Evolutionary conservation across 2,329 filamentous ascomycete genomes (phyloP), one percentile per base, ranked within the genome.

Genomic region (Microthyrium microscopicum): DNA sequence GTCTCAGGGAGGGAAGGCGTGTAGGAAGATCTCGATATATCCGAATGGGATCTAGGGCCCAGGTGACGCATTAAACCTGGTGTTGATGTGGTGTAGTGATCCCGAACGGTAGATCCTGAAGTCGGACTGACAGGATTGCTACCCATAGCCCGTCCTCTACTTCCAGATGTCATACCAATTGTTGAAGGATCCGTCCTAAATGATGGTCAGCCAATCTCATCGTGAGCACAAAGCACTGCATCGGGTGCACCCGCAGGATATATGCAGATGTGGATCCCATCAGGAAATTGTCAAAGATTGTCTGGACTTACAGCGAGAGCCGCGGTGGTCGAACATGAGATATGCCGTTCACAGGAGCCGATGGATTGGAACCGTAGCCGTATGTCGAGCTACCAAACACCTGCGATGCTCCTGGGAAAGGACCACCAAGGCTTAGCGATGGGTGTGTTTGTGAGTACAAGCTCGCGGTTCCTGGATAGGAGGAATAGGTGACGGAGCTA

Each of bases 401-500:
- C 39, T 50, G 41, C 19, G 51, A 39, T 39, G 47, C 44, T 42
- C 46, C 52, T 42, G 50, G 54, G 47, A 55, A 56, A 37, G 43
- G 53, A 42, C 47, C 48, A 40, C 46, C 35, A 38, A 50, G 38
- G 27, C 44, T 26, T 31, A 26, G 36, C 18, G 47, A 27, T 29
- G 39, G 27, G 29, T 35, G 45, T 13, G 49, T 45, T 29, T 45
- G 53, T 31, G 49, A 39, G 42, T 54, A 58, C 33, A 49, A 39
- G 41, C 49, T 54, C 26, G 50, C 46, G 31, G 42, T 35, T 46
- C n/a, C n/a, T n/a, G n/a, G n/a, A n/a, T n/a, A 39, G 37, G 50
- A 59, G 26, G 57, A 46, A 44, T 54, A 65, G 41, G 57, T 52
- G 42, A 61, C 54, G 30, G 60, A 61, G 20, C 62, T 65, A 38